Evolutionary conservation across 371 early-diverging fungal species (phyloP).

Genomic region (Entomophthora muscae): DNA sequence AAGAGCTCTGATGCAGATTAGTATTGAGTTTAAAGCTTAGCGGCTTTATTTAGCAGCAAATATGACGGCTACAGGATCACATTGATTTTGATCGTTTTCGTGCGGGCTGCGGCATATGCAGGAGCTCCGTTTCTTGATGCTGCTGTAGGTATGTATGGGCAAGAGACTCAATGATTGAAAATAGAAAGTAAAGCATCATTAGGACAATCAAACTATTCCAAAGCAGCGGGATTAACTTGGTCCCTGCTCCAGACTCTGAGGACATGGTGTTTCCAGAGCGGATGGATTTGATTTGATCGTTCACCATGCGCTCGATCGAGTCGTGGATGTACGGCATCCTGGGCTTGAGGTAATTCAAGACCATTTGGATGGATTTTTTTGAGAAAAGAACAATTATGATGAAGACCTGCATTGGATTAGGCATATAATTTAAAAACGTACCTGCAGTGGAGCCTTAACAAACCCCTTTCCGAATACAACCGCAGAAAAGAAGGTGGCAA

Average conservation of each 20-base stretch:
- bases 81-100: background rate
- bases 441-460: constrained; percentile 69
- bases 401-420: background rate
- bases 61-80: too few relatives aligned
- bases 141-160: constrained; percentile 19
- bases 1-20: too few relatives aligned
- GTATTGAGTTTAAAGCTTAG: too few relatives aligned
- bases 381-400: constrained; percentile 34
- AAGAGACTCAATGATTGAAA: constrained; percentile 63
- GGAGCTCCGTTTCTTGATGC: background rate
- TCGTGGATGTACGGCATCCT: constrained; percentile 28
- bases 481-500: constrained; percentile 82
- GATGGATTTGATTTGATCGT: constrained; percentile 24
- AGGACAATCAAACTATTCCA: constrained; percentile 64
- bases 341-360: constrained; percentile 25
- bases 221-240: constrained; percentile 23
- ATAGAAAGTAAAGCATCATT: constrained; percentile 65
- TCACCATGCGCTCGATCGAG: constrained; percentile 22
- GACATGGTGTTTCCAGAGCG: constrained; percentile 7
- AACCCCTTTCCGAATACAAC: constrained; percentile 82
- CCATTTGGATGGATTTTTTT: constrained; percentile 32
- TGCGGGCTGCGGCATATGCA: background rate
- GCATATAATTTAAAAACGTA: constrained; percentile 9
- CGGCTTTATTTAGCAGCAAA: too few relatives aligned
- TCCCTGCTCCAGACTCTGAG: constrained; percentile 1